Evolutionary conservation across 176 grass and related monocot species (phyloP).

Genomic region (Raddia guianensis): DNA sequence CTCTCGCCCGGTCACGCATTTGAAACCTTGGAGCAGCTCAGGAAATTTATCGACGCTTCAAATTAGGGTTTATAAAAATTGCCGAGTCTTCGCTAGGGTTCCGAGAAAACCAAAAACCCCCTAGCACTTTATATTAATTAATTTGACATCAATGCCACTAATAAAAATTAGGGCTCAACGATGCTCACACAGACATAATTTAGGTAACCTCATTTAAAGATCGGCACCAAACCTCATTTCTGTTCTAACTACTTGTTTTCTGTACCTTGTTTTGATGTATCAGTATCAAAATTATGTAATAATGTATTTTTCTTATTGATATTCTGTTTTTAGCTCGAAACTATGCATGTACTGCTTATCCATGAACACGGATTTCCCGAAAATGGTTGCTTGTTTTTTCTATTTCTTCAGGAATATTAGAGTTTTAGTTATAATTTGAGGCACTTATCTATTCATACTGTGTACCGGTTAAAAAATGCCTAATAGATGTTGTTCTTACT

Average conservation of each 20-base stretch:
- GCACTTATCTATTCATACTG: not conserved
- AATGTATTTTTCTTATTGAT: constrained; percentile 10
- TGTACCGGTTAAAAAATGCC: constrained; percentile 8
- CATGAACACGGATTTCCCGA: not conserved
- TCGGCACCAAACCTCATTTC: too few relatives aligned
- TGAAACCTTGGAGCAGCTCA: too few relatives aligned
- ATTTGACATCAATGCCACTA: too few relatives aligned
- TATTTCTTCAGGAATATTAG: not conserved
- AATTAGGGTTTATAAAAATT: too few relatives aligned
- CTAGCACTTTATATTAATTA: too few relatives aligned
- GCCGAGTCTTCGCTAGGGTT: too few relatives aligned
- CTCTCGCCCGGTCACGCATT: too few relatives aligned
- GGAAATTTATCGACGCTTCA: too few relatives aligned
- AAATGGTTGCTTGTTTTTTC: constrained; percentile 12
- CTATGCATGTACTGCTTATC: constrained; percentile 11
- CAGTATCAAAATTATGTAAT: not conserved
- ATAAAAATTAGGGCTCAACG: too few relatives aligned
- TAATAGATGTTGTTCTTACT: not conserved
- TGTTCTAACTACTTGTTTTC: constrained; percentile 4
- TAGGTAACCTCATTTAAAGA: too few relatives aligned
- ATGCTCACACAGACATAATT: too few relatives aligned
- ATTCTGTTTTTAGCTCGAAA: not conserved
- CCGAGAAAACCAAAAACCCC: too few relatives aligned
- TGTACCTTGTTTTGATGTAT: not conserved
- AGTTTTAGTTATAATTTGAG: constrained; percentile 6